Base-by-base conservation (phyloP, 768 basidiomycete species). In the Austroboletus festivus region DNA sequence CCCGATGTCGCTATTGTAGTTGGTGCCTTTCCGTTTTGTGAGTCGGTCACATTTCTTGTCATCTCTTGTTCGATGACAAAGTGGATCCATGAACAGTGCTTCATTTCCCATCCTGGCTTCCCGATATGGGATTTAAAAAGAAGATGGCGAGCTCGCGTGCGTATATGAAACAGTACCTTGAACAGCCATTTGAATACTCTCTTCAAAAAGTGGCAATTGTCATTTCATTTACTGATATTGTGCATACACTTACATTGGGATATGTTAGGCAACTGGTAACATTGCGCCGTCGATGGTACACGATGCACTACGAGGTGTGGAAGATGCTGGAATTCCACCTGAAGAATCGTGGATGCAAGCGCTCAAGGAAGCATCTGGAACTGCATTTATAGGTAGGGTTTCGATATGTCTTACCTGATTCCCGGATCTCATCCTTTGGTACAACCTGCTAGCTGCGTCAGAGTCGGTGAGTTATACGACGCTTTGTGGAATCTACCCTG, bases 71-170 rank as follows among this genome's bases (percentile, higher is more conserved):
- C 18, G 15, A 5, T 9, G 5, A 34, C 23, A 18, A 3, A 38
- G 12, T 10, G n/a, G n/a, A n/a, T n/a, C n/a, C 16, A 35, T 37
- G n/a, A n/a, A 4, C 22, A 53, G 52, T 53, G 3, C 30, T 46
- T 3, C 5, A 42, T 2, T 22, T 54, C 2, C 50, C 53, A 1
- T 44, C 53, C 8, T 54, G 53, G 53, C n/a, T 52, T 5, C 53
- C 50, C 4, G 47, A 39, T 1, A 52, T 55, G 51, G 44, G 43
- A 19, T 55, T 55, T 24, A 48, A 46, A 11, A 41, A 6, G 20
- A 33, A 38, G 10, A 35, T 54, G 46, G 39, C 19, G 15, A 15
- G 5, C 6, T 46, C 46, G 2, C 33, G 23, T n/a, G 22, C 16
- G 4, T 28, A 41, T 1, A n/a, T 37, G 3, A 11, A 16, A 23